A percentile compares a stretch with the other conserved stretches of the same genome.
phyloP scores from a whole-genome alignment of 2,329 filamentous ascomycete genomes.

The Fusarium zealandicum region DNA sequence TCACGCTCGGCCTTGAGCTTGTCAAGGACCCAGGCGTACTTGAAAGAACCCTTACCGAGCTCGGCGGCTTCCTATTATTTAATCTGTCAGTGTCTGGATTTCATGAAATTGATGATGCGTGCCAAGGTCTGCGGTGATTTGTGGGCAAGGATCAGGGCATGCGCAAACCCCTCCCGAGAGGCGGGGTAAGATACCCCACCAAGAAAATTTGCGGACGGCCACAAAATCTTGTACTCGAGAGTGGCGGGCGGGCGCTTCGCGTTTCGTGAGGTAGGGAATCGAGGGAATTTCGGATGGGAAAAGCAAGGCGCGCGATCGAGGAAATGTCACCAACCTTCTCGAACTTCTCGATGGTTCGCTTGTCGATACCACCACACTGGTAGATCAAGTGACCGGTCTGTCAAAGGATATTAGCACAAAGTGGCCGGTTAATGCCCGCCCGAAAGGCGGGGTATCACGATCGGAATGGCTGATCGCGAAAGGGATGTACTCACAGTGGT shows the following conservation, averaged over 20 bases:
- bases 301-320: conserved; percentile 25
- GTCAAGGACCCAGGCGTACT: conserved; percentile 99
- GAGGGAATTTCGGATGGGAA: conserved; percentile 19
- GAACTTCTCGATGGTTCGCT: conserved; percentile 99
- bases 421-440: conserved; percentile 3
- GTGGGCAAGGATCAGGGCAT: conserved; percentile 18
- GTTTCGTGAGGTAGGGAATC: conserved; percentile 18
- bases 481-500: conserved; percentile 77
- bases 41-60: conserved; percentile 99
- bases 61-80: conserved; percentile 87
- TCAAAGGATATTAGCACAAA: conserved; percentile 43
- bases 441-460: conserved; percentile 20
- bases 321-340: conserved; percentile 81
- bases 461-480: conserved; percentile 7
- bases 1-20: conserved; percentile 99
- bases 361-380: conserved; percentile 99
- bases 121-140: conserved; percentile 4
- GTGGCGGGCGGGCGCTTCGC: conserved; percentile 7
- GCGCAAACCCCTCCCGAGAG: conserved; percentile 17
- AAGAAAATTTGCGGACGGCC: conserved; percentile 19
- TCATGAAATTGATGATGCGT: conserved; percentile 11
- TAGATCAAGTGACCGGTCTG: conserved; percentile 93
- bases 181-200: conserved; percentile 33
- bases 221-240: conserved; percentile 28
- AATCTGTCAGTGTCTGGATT: conserved; percentile 26